Percentiles rank a stretch among this genome's conserved stretches.
Evolutionary conservation across 1,139 yeast species (phyloP).

Genomic region (Geotrichum candidum): DNA sequence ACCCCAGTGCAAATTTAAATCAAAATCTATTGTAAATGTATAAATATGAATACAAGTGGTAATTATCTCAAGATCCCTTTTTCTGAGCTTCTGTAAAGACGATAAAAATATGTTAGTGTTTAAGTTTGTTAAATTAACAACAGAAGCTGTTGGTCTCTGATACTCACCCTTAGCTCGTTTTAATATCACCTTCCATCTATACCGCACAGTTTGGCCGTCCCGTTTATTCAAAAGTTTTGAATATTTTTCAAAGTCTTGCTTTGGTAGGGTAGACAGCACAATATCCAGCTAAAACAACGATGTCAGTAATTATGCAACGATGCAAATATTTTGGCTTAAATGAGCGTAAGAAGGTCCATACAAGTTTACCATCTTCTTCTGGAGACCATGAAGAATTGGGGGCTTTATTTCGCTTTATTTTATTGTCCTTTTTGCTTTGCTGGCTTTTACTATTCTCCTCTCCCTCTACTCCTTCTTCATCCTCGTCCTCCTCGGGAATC

Average conservation of each 20-base stretch:
- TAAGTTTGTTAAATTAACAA: neutral
- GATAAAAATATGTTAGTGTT: neutral
- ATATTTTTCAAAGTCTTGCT: constrained; percentile 34
- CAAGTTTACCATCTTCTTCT: constrained; percentile 82
- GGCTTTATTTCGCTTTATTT: constrained; percentile 8
- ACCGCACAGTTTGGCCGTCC: constrained; percentile 35
- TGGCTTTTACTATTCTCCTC: constrained; percentile 1
- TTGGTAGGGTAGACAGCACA: constrained; percentile 32
- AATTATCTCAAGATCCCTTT: neutral
- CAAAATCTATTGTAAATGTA: neutral
- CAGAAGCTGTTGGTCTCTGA: neutral
- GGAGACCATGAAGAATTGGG: constrained; percentile 47
- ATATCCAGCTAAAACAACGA: constrained; percentile 26
- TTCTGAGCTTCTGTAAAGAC: neutral
- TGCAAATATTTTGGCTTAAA: neutral
- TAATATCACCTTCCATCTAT: constrained; percentile 35
- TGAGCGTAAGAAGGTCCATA: constrained; percentile 44
- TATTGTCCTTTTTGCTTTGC: constrained; percentile 3
- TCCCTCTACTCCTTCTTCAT: constrained; percentile 10
- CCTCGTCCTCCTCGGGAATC: constrained; percentile 1
- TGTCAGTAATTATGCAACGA: neutral
- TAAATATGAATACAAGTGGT: neutral
- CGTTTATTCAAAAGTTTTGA: constrained; percentile 33
- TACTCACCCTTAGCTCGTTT: constrained; percentile 30
- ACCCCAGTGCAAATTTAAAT: neutral